Evolutionary conservation across 2,329 filamentous ascomycete species (phyloP).

Genomic region (Fusarium stilboides): DNA sequence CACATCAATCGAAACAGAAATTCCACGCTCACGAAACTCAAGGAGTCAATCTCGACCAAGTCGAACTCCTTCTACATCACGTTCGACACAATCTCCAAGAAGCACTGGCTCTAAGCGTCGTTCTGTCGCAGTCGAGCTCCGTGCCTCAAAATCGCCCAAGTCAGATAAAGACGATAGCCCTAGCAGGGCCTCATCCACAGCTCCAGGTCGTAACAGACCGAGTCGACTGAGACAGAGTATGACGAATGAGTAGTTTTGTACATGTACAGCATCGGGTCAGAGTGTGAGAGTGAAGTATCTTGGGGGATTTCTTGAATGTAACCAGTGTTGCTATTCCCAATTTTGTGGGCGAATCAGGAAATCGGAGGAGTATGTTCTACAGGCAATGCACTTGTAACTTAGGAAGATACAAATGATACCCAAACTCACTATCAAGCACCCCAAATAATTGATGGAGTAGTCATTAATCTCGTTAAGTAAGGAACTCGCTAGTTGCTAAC

Average conservation of each 20-base stretch:
- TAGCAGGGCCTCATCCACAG: conserved; percentile 4
- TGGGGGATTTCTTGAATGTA: neutral
- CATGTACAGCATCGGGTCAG: neutral
- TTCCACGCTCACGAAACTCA: conserved; percentile 9
- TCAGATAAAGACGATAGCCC: conserved; percentile 4
- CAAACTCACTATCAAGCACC: neutral
- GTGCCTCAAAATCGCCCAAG: conserved; percentile 22
- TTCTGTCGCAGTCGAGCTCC: conserved; percentile 28
- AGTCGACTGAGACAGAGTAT: conserved; percentile 35
- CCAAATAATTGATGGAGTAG: conserved; percentile 1
- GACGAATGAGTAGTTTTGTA: conserved; percentile 10
- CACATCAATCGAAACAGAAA: conserved; percentile 10
- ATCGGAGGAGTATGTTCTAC: neutral
- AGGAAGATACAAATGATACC: neutral
- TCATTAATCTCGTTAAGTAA: conserved; percentile 36
- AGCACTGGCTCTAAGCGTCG: conserved; percentile 15
- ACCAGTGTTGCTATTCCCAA: neutral
- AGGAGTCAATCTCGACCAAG: conserved; percentile 16
- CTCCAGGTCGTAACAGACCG: conserved; percentile 10
- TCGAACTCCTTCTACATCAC: conserved; percentile 6
- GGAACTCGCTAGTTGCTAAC: conserved; percentile 17
- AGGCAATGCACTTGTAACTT: neutral
- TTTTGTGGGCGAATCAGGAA: neutral
- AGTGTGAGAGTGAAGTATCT: neutral
- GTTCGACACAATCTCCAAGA: conserved; percentile 5